Evolutionary conservation across 1,139 yeast species (phyloP), one percentile per base, ranked within the genome.

Genomic region (Geotrichum phurueaensis): DNA sequence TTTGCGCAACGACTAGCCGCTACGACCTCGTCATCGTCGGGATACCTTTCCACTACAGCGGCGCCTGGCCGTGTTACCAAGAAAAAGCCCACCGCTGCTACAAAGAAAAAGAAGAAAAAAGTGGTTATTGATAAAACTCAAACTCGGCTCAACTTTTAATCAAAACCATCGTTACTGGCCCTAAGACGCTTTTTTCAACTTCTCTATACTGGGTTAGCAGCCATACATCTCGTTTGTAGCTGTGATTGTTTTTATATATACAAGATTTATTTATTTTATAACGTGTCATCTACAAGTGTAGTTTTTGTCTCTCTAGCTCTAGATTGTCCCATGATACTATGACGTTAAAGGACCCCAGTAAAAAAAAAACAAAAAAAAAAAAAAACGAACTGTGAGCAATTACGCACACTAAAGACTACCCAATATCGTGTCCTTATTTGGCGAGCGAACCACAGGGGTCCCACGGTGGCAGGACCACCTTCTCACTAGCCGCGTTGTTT

Each of bases 361-460:
- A 25, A 25, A 25, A 25, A 25, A n/a, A n/a, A n/a, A 25, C 3
- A 25, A 25, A 25, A 6, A 3, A 3, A 3, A 25, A 25, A 25
- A 25, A 25, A 25, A 25, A 4, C 6, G 29, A 25, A 3, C 29
- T 33, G 4, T 33, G 12, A 33, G 13, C 15, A n/a, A n/a, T 5
- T 18, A 2, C 45, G 18, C 33, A 39, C 20, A 39, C 20, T 6
- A 39, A 15, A 13, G n/a, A 39, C 45, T n/a, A 39, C 1, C 45
- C 45, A 39, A 15, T 39, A n/a, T n/a, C 39, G 3, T 12, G 6
- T 6, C 2, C 20, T n/a, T 39, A 50, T 25, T 65, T 65, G 36
- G 96, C 96, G 64, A 89, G 78, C 1, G 95, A 87, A 57, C 96
- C 96, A 88, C 89, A 86, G 56, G 96, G 96, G 70, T 89, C 96